Percentiles rank a stretch among this genome's conserved stretches.
These are phyloP conservation scores for Lactarius vividus DNA, from an alignment of 768 basidiomycete genomes.

Conservation along the genomic window DNA sequence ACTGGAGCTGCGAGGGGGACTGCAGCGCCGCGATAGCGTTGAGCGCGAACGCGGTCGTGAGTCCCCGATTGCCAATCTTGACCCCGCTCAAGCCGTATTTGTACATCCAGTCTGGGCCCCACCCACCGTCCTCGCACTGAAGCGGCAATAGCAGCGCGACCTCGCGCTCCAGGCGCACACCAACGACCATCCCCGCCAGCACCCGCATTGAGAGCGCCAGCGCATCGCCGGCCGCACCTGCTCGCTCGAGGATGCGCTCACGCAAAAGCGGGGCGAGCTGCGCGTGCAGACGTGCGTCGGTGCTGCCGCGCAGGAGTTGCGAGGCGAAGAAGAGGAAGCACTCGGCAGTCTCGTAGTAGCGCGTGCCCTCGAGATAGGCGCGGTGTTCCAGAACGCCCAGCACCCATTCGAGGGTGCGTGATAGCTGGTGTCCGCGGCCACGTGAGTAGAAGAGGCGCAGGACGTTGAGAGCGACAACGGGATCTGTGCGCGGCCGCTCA, in stretches of 20 bases:
- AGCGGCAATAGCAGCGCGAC: slow-evolving; percentile 44
- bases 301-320: slow-evolving; percentile 41
- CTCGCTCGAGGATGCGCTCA: slow-evolving; percentile 48
- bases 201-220: slow-evolving; percentile 57
- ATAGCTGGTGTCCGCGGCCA: slow-evolving; percentile 47
- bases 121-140: slow-evolving; percentile 58
- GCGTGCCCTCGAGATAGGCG: slow-evolving; percentile 53
- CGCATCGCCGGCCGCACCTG: slow-evolving; percentile 50
- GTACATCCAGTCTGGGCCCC: slow-evolving; percentile 55
- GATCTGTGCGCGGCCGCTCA: slow-evolving; percentile 49
- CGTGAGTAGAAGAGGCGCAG: slow-evolving; percentile 50
- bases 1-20: no score
- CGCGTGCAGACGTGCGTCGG: slow-evolving; percentile 37
- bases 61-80: slow-evolving; percentile 52
- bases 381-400: slow-evolving; percentile 48
- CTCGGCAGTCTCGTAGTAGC: slow-evolving; percentile 53
- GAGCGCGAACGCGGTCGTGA: slow-evolving; percentile 53
- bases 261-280: slow-evolving; percentile 42
- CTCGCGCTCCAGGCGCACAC: slow-evolving; percentile 44
- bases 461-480: slow-evolving; percentile 52
- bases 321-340: slow-evolving; percentile 52
- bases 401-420: slow-evolving; percentile 47
- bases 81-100: slow-evolving; percentile 49
- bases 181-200: slow-evolving; percentile 42
- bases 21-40: slow-evolving; percentile 43